phyloP scores from a whole-genome alignment of 192 early-diverging fungal genomes.

The Chytriomyces confervae region DNA sequence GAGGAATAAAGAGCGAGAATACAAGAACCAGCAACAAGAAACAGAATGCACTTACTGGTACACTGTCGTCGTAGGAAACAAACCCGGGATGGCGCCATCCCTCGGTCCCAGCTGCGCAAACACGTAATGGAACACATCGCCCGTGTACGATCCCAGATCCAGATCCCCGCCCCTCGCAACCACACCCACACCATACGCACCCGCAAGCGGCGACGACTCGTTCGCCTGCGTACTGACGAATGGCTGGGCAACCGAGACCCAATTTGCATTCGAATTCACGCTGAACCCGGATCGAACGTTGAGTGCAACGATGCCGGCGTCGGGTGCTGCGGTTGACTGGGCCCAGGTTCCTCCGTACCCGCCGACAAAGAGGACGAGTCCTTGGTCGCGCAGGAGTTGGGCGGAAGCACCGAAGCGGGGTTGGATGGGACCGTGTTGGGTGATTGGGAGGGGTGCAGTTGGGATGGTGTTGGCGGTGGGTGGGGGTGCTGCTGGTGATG shows the following conservation, averaged over 20 bases:
- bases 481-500: background rate
- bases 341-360: background rate
- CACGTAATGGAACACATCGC: background rate
- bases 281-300: background rate
- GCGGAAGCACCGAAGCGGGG: constrained; percentile 25
- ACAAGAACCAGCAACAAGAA: background rate
- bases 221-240: background rate
- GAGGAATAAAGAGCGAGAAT: too few species aligned
- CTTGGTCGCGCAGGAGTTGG: constrained; percentile 20
- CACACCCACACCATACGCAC: background rate
- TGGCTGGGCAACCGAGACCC: background rate
- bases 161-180: background rate
- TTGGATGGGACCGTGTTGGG: background rate
- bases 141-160: background rate
- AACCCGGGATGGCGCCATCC: background rate
- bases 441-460: background rate
- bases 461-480: background rate
- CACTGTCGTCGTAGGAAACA: background rate
- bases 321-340: too few species aligned
- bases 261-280: background rate
- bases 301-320: too few species aligned
- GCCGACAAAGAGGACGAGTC: constrained; percentile 22
- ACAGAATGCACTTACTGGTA: background rate
- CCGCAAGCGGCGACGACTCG: background rate
- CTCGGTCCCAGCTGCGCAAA: background rate